Evolutionary conservation across 176 grass and related monocot genomes (phyloP), one percentile per base, ranked within the genome.

Genomic region (Phoenix dactylifera): DNA sequence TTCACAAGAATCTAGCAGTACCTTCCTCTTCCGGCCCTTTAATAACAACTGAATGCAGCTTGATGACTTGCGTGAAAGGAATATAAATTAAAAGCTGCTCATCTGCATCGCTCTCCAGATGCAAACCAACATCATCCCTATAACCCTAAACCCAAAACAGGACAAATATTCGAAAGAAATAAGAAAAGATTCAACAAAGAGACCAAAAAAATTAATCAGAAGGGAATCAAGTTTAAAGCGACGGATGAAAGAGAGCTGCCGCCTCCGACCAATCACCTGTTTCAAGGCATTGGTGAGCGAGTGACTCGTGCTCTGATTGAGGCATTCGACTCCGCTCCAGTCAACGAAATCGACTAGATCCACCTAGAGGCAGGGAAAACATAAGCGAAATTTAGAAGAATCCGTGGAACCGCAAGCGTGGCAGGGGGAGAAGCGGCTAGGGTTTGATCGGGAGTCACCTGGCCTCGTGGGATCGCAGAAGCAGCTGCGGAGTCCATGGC

Each of bases 271-370:
- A 6, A 18, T 2, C 50, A 88, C 87, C 94, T 89, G 88, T 74
- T 98, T 93, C 70, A 93, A 72, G 2, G 88, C 79, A 77, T 93
- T 89, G 67, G 65, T 39, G 64, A 93, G 57, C n/a, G 62, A 62
- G 64, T 98, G 84, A 57, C 72, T 73, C 5, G 84, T 60, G 64
- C 72, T 78, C 82, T 98, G 94, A 68, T 98, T 98, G 73, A 98
- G 94, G 74, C 94, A 98, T 64, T 98, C 94, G 20, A 98, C 84
- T 81, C 94, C 74, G 69, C 66, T 98, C 94, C 94, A 98, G 58
- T 98, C 94, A 63, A 98, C 78, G 66, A 98, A 89, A 72, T 98
- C 88, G 68, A 89, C 82, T 66, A 98, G 85, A 86, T 98, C 94
- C 72, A 91, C 94, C 94, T 98, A 70, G 39, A 74, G 56, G 49